Evolutionary conservation across 2,329 filamentous ascomycete genomes (phyloP).

Genomic region (Aspergillus ochraceus): DNA sequence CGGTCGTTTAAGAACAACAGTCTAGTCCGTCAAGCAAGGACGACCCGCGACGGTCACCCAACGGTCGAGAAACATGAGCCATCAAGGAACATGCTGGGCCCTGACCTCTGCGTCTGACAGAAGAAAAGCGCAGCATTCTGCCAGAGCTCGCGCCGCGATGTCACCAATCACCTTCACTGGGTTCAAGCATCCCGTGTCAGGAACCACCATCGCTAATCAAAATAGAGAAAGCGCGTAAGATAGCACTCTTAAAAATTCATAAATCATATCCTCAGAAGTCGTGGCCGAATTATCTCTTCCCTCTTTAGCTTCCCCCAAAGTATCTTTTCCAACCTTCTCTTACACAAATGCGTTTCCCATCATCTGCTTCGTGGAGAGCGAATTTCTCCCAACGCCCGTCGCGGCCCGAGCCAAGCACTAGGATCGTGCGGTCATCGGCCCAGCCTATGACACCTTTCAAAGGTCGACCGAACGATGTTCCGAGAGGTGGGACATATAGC

Average conservation of each 20-base stretch:
- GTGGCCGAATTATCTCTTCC: neutral
- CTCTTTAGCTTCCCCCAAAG: slow-evolving; percentile 48
- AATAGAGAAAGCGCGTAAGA: slow-evolving; percentile 2
- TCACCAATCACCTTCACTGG: neutral
- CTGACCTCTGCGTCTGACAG: neutral
- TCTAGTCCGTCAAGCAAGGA: neutral
- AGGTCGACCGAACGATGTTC: slow-evolving; percentile 58
- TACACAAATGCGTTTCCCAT: slow-evolving; percentile 65
- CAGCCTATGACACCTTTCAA: slow-evolving; percentile 86
- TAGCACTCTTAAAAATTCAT: slow-evolving; percentile 12
- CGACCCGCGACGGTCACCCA: neutral
- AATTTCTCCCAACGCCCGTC: slow-evolving; percentile 91
- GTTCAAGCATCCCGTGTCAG: neutral
- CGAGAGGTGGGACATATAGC: slow-evolving; percentile 50
- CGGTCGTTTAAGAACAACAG: neutral
- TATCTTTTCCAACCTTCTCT: slow-evolving; percentile 84
- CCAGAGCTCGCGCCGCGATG: neutral
- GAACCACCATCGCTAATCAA: neutral
- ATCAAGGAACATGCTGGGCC: neutral
- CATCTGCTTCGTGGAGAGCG: slow-evolving; percentile 65
- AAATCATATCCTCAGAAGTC: neutral
- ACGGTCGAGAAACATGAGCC: neutral
- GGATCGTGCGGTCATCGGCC: slow-evolving; percentile 70
- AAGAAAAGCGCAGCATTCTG: neutral
- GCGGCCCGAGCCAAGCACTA: slow-evolving; percentile 75